Evolutionary conservation across 495 filamentous ascomycete species (phyloP), one percentile per base, ranked within the genome.

Genomic region (Recurvomyces mirabilis): DNA sequence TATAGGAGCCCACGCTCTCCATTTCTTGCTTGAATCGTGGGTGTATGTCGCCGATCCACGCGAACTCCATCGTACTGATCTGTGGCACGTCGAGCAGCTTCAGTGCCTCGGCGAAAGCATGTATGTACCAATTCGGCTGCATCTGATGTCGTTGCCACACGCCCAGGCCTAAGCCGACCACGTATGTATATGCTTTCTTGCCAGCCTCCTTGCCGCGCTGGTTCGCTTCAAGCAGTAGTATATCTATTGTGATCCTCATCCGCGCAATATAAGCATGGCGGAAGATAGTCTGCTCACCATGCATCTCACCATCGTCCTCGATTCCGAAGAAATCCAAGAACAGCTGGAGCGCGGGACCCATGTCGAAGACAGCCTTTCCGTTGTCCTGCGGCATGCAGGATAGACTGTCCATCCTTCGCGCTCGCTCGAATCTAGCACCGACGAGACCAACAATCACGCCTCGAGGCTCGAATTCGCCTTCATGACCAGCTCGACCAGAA

Each of bases 121-220:
- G 19, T 0, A 63, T 34, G 41, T 56, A 66, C 3, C 43, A 30
- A 1, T 37, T 17, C 6, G 47, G 5, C 19, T 63, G 63, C 0
- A 28, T 12, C n/a, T 1, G 1, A 12, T 34, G 7, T 9, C 31
- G 17, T 40, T 38, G 36, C 61, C 61, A 66, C 9, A 60, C 63
- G 3, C 63, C 63, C 3, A 66, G 58, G 1, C 63, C 63, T 0
- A 66, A 50, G 2, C 63, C 63, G n/a, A 66, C 60, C 1, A 64
- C 41, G 37, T 66, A 59, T 2, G 59, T 51, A 22, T 60, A 51
- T 12, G 63, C 63, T n/a, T 55, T 61, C 38, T 38, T 50, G 13
- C 38, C 38, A 0, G 38, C 48, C 9, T 38, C 48, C 26, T n/a
- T 34, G 4, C 60, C 63, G 5, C 60, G 57, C 0, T 32, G 22